phyloP scores from a whole-genome alignment of 331 rosid genomes.

The Pyracantha coccinea region DNA sequence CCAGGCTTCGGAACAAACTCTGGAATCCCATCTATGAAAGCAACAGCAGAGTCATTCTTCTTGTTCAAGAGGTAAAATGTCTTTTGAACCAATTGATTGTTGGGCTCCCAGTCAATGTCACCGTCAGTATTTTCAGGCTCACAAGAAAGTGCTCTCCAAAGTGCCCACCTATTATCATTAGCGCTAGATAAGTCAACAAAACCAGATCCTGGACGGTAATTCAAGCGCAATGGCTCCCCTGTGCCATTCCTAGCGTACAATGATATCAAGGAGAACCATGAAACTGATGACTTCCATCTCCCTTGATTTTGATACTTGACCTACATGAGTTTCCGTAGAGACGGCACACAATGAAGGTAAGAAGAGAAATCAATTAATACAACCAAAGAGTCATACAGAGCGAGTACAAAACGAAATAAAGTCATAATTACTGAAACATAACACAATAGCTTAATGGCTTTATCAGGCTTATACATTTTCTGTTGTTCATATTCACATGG shows the following conservation, averaged over 20 bases:
- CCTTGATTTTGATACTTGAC: conserved; percentile 55
- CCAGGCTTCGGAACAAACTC: conserved; percentile 90
- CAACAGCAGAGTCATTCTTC: conserved; percentile 75
- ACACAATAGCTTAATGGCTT: not conserved
- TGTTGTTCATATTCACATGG: not conserved
- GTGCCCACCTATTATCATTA: conserved; percentile 48
- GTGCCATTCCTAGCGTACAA: conserved; percentile 64
- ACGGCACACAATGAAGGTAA: not conserved
- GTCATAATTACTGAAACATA: not conserved
- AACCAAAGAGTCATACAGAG: not conserved
- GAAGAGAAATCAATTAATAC: not conserved
- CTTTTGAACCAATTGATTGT: conserved; percentile 43
- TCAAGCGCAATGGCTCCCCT: conserved; percentile 73
- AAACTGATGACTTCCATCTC: conserved; percentile 57
- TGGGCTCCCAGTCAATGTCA: conserved; percentile 53
- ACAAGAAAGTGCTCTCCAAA: conserved; percentile 55
- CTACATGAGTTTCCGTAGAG: conserved; percentile 17
- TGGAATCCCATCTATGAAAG: conserved; percentile 70
- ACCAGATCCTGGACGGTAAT: conserved; percentile 60
- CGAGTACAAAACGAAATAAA: not conserved
- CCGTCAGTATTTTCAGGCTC: conserved; percentile 41
- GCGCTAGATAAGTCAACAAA: conserved; percentile 64
- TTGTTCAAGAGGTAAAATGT: conserved; percentile 69
- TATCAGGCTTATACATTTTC: not conserved
- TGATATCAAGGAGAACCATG: conserved; percentile 82